phyloP scores from a whole-genome alignment of 352 stramenopile genomes.

The Pythium aquatile region DNA sequence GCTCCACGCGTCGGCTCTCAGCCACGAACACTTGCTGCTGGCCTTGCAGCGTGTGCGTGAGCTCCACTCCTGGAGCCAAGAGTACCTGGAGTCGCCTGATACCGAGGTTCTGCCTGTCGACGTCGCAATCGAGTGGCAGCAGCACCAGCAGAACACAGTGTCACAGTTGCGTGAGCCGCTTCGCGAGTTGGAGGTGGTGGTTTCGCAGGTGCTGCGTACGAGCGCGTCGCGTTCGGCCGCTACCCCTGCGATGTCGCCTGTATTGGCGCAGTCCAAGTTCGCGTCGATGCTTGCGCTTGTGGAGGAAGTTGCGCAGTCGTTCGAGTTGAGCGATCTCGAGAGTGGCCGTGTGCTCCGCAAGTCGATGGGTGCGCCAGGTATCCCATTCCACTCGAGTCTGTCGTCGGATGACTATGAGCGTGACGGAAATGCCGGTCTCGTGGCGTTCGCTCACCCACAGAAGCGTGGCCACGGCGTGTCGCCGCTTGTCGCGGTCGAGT shows the following conservation, averaged over 20 bases:
- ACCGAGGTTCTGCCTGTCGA: conserved; percentile 35
- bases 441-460: conserved; percentile 52
- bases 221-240: neutral
- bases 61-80: conserved; percentile 22
- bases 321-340: conserved; percentile 22
- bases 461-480: conserved; percentile 72
- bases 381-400: conserved; percentile 46
- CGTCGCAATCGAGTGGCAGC: conserved; percentile 48
- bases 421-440: conserved; percentile 36
- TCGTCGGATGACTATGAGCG: conserved; percentile 46
- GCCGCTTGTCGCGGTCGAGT: conserved; percentile 26
- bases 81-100: conserved; percentile 41
- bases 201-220: conserved; percentile 47
- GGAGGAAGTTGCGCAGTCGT: conserved; percentile 21
- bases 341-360: conserved; percentile 28
- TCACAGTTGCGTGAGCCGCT: conserved; percentile 48
- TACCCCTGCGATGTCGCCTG: neutral
- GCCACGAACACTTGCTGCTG: conserved; percentile 72
- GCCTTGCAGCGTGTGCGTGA: conserved; percentile 38
- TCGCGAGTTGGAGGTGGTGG: conserved; percentile 64
- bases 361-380: conserved; percentile 53
- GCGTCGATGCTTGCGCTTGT: conserved; percentile 21
- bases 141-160: conserved; percentile 47
- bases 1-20: conserved; percentile 62
- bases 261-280: conserved; percentile 25